Base-by-base conservation (phyloP, 495 filamentous ascomycete species). In the Aspergillus ostianus region DNA sequence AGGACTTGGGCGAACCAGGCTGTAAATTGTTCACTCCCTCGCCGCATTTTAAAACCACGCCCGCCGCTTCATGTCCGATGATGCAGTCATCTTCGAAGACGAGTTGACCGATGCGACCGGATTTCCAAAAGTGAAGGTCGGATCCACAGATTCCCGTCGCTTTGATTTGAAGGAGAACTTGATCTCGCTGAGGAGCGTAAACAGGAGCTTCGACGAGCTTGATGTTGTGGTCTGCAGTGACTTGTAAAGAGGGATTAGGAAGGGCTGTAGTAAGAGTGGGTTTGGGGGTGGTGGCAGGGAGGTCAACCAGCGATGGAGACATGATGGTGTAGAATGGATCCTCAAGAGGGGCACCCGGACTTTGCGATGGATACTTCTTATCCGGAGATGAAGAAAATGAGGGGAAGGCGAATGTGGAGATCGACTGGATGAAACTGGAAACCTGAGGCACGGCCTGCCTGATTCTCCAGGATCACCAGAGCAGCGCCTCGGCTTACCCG, bases 31-130 rank as follows among this genome's bases (percentile, higher is more conserved):
- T 63, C 5, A 79, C 74, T 8, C 65, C 70, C 20, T 74, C 70
- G n/a, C 89, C 88, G 49, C 89, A 79, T 61, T 80, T 80, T 26
- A 87, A 75, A 5, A 91, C 87, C 18, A 84, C 77, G 3, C 89
- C 89, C 13, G 87, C 85, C 20, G 87, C 85, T 73, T 92, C 89
- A 66, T 92, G 89, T n/a, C 89, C 89, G 19, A 92, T 84, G n/a
- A 84, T 86, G 26, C 90, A 75, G 18, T 89, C 88, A 45, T 81
- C 80, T 50, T 82, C 82, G 58, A 87, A 84, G 41, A 87, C 81
- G 56, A 92, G 80, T 57, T 87, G 84, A 19, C 89, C 89, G 62
- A 91, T 91, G 64, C 87, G 85, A 58, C 87, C 90, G 54, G 89
- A 85, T 61, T 88, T 88, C 79, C 89, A 92, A 73, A 91, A 92